Evolutionary conservation across 164 flowering plant genomes (phyloP).

Genomic region (Cinnamomum chago): DNA sequence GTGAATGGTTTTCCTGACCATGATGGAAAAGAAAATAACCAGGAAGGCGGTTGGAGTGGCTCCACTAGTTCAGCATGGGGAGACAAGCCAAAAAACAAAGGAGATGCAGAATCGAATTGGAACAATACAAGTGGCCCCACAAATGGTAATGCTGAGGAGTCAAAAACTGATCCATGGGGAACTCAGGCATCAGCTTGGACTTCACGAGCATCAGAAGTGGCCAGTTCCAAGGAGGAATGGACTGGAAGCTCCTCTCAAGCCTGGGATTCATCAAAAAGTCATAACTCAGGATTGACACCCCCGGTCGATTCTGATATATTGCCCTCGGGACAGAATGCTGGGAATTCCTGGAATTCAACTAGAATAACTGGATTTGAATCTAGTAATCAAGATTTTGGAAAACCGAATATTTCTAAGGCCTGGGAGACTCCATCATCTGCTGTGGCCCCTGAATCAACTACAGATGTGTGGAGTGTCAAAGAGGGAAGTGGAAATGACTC

Average conservation of each 20-base stretch:
- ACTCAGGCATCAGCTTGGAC: conserved; percentile 28
- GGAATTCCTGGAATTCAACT: neutral
- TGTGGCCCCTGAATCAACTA: neutral
- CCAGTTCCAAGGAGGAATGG: conserved; percentile 23
- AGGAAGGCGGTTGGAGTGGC: conserved; percentile 3
- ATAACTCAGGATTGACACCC: conserved; percentile 24
- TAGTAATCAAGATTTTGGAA: conserved; percentile 1
- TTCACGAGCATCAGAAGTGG: conserved; percentile 15
- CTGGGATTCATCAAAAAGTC: conserved; percentile 29
- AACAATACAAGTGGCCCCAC: conserved; percentile 11
- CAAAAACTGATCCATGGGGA: conserved; percentile 6
- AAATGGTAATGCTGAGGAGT: conserved; percentile 10
- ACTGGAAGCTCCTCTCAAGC: conserved; percentile 16
- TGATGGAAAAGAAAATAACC: neutral
- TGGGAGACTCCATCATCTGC: neutral
- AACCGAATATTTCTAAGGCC: neutral
- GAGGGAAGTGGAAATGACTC: conserved; percentile 10
- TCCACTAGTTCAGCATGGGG: conserved; percentile 8
- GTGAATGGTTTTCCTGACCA: conserved; percentile 12
- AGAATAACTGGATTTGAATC: conserved; percentile 6
- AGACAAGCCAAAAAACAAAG: conserved; percentile 7
- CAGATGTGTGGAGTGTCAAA: neutral
- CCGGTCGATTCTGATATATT: neutral
- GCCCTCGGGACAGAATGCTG: conserved; percentile 19
- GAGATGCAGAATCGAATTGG: conserved; percentile 12